Conservation (phyloP, 1,139 yeast species). For the Pichia cactophila region DNA sequence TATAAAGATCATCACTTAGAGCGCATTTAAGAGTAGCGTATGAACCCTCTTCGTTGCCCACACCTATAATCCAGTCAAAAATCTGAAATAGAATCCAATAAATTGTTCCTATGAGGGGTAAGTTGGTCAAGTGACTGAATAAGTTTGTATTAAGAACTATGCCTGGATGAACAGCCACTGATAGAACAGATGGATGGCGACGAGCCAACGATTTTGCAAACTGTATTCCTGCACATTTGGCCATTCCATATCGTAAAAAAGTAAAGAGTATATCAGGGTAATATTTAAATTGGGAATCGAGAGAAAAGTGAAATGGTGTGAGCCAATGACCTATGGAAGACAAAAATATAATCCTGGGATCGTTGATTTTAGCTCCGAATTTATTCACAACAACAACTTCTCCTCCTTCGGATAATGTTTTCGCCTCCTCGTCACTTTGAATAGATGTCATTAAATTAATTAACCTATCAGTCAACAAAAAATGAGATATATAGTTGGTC, state of each 20-base stretch:
- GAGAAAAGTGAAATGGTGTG: slow-evolving; percentile 42
- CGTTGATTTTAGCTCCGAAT: slow-evolving; percentile 14
- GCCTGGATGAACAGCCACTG: slow-evolving; percentile 78
- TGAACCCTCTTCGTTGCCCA: slow-evolving; percentile 64
- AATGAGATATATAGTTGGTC: slow-evolving; percentile 73
- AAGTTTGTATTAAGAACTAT: slow-evolving; percentile 72
- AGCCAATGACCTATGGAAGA: slow-evolving; percentile 66
- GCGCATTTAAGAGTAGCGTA: slow-evolving; percentile 60
- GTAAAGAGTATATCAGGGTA: slow-evolving; percentile 63
- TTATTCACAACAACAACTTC: slow-evolving; percentile 1
- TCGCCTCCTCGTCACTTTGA: slow-evolving; percentile 15
- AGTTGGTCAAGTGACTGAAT: slow-evolving; percentile 66
- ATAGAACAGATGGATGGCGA: slow-evolving; percentile 58
- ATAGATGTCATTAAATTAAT: slow-evolving; percentile 42
- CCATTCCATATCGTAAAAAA: slow-evolving; percentile 72
- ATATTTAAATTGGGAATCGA: slow-evolving; percentile 48
- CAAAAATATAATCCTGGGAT: slow-evolving; percentile 57
- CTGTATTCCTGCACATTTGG: slow-evolving; percentile 77
- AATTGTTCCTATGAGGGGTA: slow-evolving; percentile 67
- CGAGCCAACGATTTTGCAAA: slow-evolving; percentile 58
- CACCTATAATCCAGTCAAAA: slow-evolving; percentile 64
- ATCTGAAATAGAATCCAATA: slow-evolving; percentile 65
- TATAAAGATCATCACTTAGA: slow-evolving; percentile 43
- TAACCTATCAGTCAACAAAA: slow-evolving; percentile 56
- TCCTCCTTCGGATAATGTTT: background rate